Evolutionary conservation across 176 grass and related monocot genomes (phyloP).

Genomic region (Oropetium thomaeum): DNA sequence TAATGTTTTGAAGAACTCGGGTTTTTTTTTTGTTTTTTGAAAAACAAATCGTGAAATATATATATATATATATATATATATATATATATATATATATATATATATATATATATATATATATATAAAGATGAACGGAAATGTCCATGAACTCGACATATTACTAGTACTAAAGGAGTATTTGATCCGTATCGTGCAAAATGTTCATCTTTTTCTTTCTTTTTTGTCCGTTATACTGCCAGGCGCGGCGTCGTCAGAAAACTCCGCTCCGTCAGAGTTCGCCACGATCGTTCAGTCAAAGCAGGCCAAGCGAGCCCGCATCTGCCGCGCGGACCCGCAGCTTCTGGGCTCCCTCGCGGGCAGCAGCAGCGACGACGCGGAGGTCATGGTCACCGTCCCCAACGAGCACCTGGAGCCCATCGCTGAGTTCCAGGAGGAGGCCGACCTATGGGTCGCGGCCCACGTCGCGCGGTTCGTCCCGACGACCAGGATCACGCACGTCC

Average conservation of each 20-base stretch:
- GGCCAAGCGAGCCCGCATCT: constrained; percentile 18
- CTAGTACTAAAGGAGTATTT: neutral
- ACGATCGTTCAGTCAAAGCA: constrained; percentile 47
- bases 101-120: too few relatives aligned
- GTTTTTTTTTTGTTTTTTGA: too few relatives aligned
- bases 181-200: neutral
- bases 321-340: neutral
- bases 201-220: too few relatives aligned
- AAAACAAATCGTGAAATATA: too few relatives aligned
- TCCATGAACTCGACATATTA: neutral
- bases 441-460: constrained; percentile 30
- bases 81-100: too few relatives aligned
- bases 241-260: neutral
- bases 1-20: too few relatives aligned
- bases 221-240: too few relatives aligned
- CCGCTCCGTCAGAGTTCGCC: constrained; percentile 19
- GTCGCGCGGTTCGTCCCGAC: constrained; percentile 38
- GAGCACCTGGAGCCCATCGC: constrained; percentile 37
- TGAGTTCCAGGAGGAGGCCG: constrained; percentile 44
- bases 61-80: too few relatives aligned
- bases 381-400: constrained; percentile 42
- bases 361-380: neutral
- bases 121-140: too few relatives aligned
- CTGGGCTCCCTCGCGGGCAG: constrained; percentile 32
- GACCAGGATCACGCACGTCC: constrained; percentile 36